Conservation (phyloP, 2,329 filamentous ascomycete genomes). For the Colletotrichum chrysophilum region DNA sequence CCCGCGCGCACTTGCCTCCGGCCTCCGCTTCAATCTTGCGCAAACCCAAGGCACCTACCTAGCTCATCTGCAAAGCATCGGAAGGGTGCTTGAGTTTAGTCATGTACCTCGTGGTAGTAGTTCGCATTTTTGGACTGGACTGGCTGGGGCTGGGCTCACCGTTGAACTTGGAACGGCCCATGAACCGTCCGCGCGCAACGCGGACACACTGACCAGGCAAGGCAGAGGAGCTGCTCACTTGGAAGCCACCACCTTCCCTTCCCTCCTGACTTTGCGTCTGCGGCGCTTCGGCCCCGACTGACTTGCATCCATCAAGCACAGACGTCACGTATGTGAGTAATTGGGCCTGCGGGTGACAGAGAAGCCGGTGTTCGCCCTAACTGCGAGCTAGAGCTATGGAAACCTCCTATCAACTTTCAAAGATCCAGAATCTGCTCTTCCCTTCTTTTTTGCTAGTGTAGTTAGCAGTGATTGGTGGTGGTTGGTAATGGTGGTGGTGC, state of each 20-base stretch:
- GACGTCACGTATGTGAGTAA: slow-evolving; percentile 5
- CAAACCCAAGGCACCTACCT: not conserved
- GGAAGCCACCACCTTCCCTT: not conserved
- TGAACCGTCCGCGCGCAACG: not conserved
- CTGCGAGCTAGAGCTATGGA: not conserved
- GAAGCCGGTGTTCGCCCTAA: not conserved
- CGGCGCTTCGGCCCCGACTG: not conserved
- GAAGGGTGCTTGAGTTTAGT: not conserved
- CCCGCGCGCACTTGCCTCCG: not conserved
- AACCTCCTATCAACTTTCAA: not conserved
- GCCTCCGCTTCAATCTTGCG: not conserved
- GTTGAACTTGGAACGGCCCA: not conserved
- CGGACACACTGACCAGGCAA: not conserved
- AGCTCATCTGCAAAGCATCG: not conserved
- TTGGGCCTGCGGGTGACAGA: not conserved
- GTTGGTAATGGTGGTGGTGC: not conserved
- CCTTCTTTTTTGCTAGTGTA: not conserved
- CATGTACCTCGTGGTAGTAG: not conserved
- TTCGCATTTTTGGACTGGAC: not conserved
- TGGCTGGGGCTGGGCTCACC: not conserved
- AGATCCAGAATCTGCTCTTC: not conserved
- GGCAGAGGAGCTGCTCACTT: not conserved
- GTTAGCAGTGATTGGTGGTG: not conserved
- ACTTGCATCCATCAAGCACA: slow-evolving; percentile 16
- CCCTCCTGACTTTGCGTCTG: not conserved